Evolutionary conservation across 257 asterid species (phyloP).

Genomic region (Primulina huaijiensis): DNA sequence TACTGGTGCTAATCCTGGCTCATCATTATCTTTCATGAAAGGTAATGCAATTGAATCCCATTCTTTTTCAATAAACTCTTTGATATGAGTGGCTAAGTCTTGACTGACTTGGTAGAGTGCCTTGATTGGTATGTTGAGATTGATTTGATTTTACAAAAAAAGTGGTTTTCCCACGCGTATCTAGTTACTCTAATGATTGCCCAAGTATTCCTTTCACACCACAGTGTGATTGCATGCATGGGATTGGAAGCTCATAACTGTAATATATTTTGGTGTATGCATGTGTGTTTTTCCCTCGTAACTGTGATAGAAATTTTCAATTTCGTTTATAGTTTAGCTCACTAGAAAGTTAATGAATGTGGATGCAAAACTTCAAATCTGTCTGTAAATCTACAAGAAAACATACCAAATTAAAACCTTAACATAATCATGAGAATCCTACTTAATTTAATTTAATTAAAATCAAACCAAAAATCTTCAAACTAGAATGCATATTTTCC

Average conservation of each 20-base stretch:
- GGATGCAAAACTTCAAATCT: background rate
- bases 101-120: constrained; percentile 20
- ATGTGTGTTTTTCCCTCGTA: background rate
- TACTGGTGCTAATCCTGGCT: constrained; percentile 73
- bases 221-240: background rate
- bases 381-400: background rate
- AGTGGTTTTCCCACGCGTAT: background rate
- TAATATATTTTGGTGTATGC: background rate
- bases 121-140: constrained; percentile 17
- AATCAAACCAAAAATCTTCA: background rate
- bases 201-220: background rate
- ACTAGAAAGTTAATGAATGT: background rate
- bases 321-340: background rate
- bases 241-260: background rate
- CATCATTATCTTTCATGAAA: constrained; percentile 87
- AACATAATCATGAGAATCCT: background rate
- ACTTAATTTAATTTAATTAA: too few relatives aligned
- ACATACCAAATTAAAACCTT: background rate
- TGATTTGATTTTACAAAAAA: constrained; percentile 11
- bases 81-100: constrained; percentile 17
- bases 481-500: background rate
- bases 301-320: too few relatives aligned
- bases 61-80: constrained; percentile 9
- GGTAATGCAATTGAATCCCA: constrained; percentile 38
- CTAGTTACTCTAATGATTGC: constrained; percentile 1